These are phyloP conservation scores for Collybia sp. DNA, from an alignment of 768 basidiomycete genomes.

Conservation along the genomic window DNA sequence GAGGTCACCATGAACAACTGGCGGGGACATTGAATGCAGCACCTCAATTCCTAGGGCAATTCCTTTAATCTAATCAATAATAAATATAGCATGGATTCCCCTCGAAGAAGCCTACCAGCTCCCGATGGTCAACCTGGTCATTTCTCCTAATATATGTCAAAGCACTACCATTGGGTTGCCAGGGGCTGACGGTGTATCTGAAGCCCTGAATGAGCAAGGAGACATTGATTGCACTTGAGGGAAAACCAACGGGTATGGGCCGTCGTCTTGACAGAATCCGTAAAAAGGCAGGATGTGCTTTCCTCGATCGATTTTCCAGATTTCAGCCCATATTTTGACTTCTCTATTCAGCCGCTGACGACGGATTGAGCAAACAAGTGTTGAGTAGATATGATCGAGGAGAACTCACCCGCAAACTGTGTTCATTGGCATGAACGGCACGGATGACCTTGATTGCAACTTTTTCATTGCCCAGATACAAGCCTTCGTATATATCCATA, in stretches of 20 bases:
- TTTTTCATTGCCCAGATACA: slow-evolving; percentile 48
- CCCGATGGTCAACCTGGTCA: slow-evolving; percentile 31
- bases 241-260: slow-evolving; percentile 47
- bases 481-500: slow-evolving; percentile 52
- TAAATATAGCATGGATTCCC: neutral
- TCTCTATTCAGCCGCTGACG: slow-evolving; percentile 47
- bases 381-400: neutral
- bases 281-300: slow-evolving; percentile 53
- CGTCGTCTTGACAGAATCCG: slow-evolving; percentile 51
- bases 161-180: slow-evolving; percentile 49
- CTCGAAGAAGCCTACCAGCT: slow-evolving; percentile 15
- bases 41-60: slow-evolving; percentile 43
- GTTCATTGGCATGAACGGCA: slow-evolving; percentile 42
- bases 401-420: slow-evolving; percentile 34
- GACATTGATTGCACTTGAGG: neutral
- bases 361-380: slow-evolving; percentile 2
- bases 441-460: slow-evolving; percentile 56
- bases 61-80: slow-evolving; percentile 31
- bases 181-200: slow-evolving; percentile 56
- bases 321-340: slow-evolving; percentile 47
- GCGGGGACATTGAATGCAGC: slow-evolving; percentile 45
- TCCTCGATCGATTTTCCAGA: slow-evolving; percentile 50
- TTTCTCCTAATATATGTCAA: slow-evolving; percentile 39
- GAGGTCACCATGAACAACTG: slow-evolving; percentile 51
- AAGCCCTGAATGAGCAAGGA: slow-evolving; percentile 1